These are phyloP conservation scores for Hemisphaericaspora xylanilytica DNA, from an alignment of 1,139 yeast genomes.

Conservation along the genomic window DNA sequence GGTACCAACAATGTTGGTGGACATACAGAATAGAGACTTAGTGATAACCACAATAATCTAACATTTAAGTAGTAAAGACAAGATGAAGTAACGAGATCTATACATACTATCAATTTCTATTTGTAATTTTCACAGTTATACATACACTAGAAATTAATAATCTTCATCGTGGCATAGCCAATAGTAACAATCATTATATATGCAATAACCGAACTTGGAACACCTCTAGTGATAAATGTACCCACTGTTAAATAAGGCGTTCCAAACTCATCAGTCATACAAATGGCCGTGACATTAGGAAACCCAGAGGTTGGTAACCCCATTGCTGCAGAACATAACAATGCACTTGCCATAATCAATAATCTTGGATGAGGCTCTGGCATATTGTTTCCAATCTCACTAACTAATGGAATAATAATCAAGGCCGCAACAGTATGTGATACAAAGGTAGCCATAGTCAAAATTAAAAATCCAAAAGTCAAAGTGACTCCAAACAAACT, in stretches of 20 bases:
- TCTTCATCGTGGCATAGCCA: constrained; percentile 65
- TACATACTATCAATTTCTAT: too few relatives aligned
- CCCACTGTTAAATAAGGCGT: constrained; percentile 63
- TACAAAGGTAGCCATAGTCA: constrained; percentile 71
- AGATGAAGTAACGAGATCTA: too few relatives aligned
- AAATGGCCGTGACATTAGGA: constrained; percentile 78
- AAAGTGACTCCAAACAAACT: constrained; percentile 59
- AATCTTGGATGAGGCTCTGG: constrained; percentile 56
- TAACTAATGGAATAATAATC: constrained; percentile 65
- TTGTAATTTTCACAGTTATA: too few relatives aligned
- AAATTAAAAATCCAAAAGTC: constrained; percentile 63
- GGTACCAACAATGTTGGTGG: too few relatives aligned
- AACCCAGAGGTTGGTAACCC: constrained; percentile 76
- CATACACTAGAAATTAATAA: constrained; percentile 42
- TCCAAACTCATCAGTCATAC: constrained; percentile 72
- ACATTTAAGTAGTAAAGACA: too few relatives aligned
- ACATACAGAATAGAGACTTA: too few relatives aligned
- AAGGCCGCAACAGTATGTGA: constrained; percentile 78
- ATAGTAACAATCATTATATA: constrained; percentile 57
- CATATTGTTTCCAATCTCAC: constrained; percentile 63
- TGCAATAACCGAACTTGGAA: constrained; percentile 60
- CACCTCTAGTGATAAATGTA: constrained; percentile 69
- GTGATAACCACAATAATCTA: too few relatives aligned
- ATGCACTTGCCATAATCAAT: constrained; percentile 64
- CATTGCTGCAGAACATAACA: constrained; percentile 74